Conservation (phyloP, 805 yeast genomes). For the Saccharomycopsis oosterbeekiorum region DNA sequence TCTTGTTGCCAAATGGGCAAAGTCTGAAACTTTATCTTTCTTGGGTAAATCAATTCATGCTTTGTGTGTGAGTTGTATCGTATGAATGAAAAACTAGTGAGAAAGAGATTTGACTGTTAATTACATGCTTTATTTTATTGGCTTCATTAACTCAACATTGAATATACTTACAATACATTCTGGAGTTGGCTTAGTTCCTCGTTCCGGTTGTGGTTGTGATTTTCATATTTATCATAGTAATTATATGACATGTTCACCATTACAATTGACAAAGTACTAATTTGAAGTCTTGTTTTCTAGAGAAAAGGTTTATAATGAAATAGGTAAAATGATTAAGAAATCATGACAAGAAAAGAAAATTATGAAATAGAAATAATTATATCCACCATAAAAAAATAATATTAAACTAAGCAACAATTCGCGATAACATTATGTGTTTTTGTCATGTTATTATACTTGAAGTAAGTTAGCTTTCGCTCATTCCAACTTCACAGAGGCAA, state of each 20-base stretch:
- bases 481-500: too few species aligned
- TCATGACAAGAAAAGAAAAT: too few species aligned
- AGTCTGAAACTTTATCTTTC: slow-evolving; percentile 26
- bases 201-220: not conserved
- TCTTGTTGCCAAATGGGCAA: slow-evolving; percentile 32
- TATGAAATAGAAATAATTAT: too few species aligned
- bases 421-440: too few species aligned
- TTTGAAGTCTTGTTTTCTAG: too few species aligned
- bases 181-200: slow-evolving; percentile 22
- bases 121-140: not conserved
- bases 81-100: not conserved
- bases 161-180: slow-evolving; percentile 26
- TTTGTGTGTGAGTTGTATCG: slow-evolving; percentile 25
- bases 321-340: too few species aligned
- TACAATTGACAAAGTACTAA: not conserved
- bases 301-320: too few species aligned
- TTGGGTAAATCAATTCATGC: slow-evolving; percentile 26
- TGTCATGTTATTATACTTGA: too few species aligned
- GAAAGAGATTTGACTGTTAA: not conserved
- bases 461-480: too few species aligned
- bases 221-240: not conserved
- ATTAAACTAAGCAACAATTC: too few species aligned
- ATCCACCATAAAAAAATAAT: too few species aligned
- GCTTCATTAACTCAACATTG: too few species aligned
- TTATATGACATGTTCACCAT: not conserved